Evolutionary conservation across 805 yeast genomes (phyloP), one percentile per base, ranked within the genome.

Genomic region (Teunomyces lycoperdinae): DNA sequence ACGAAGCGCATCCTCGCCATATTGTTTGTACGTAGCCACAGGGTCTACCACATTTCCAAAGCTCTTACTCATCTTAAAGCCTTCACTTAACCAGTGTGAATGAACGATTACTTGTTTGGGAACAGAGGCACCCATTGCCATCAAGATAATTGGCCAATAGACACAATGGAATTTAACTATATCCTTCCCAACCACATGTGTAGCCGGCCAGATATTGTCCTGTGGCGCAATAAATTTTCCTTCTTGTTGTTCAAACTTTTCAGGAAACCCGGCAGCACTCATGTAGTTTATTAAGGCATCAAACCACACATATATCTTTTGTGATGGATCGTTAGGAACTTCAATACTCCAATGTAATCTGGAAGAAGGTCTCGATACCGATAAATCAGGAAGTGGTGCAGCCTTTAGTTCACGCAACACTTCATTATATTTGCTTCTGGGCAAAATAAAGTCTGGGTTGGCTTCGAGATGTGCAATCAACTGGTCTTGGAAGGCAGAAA

Each of bases 21-120:
- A 88, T 36, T 73, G 63, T 0, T 78, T 72, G 3, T 80, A 71
- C 28, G 85, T 74, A n/a, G 70, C 78, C 14, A 87, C 61, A 0
- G 99, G 99, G 58, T 94, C 97, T 4, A 92, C 95, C 8, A 92
- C 97, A 61, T 94, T 94, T 0, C 97, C 97, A 46, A 83, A 69
- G 48, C 95, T 85, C 58, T 94, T 94, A 44, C 96, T 87, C 99
- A 94, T 94, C 62, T 94, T 94, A 39, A 81, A 71, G 0, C 98
- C 98, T 30, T 83, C 85, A 64, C 86, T 79, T 17, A 91, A 72
- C 98, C 98, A 94, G 64, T 94, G 99, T 5, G 95, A 85, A 70
- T 94, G 99, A 2, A 94, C 96, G 5, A 90, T 76, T 3, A 94
- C 79, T 49, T 83, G 84, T 36, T 76, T 68, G 0, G 98, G 98